Evolutionary conservation across 2,329 filamentous ascomycete species (phyloP), one percentile per base, ranked within the genome.

Genomic region (Microcyclospora tardicrescens): DNA sequence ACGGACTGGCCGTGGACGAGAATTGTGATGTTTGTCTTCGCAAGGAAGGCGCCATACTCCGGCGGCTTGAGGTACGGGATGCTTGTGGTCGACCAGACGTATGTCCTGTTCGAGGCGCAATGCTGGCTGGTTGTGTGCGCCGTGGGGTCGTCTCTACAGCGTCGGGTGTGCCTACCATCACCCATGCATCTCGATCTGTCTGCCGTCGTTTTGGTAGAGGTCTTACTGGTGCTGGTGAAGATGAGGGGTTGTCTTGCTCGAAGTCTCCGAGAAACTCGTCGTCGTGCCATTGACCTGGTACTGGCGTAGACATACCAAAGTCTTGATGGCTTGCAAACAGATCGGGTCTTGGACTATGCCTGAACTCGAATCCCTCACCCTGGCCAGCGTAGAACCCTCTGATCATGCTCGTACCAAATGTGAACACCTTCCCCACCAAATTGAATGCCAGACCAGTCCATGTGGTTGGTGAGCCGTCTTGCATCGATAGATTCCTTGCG

Each of bases 341-440:
- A 32, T 32, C 30, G 19, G 19, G 19, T 41, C 33, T 35, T 27
- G 28, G n/a, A 14, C 35, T 16, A 37, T 51, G n/a, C 30, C 35
- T 44, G 28, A 84, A 63, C 6, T 72, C 65, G 53, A 87, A 93
- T 16, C 76, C 77, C 43, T 68, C 69, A 8, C 87, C 89, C 2
- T 81, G 84, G 6, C 87, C 89, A 10, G 87, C 85, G 44, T 87
- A 79, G 58, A 95, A 95, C 0, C 87, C 87, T 39, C 73, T 72
- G 54, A 95, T 93, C 0, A 81, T 75, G 16, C 57, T 65, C 3
- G 66, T 75, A 64, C 87, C 94, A 52, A 94, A 91, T 49, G 86
- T 75, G 73, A 84, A 86, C 0, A 93, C 77, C 53, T 80, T 89
- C 13, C 84, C 82, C 6, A 84, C 69, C 0, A 81, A 69, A 31